Evolutionary conservation across 1,284 basidiomycete genomes (phyloP), one percentile per base, ranked within the genome.

Genomic region (Rhodotorula sp.): DNA sequence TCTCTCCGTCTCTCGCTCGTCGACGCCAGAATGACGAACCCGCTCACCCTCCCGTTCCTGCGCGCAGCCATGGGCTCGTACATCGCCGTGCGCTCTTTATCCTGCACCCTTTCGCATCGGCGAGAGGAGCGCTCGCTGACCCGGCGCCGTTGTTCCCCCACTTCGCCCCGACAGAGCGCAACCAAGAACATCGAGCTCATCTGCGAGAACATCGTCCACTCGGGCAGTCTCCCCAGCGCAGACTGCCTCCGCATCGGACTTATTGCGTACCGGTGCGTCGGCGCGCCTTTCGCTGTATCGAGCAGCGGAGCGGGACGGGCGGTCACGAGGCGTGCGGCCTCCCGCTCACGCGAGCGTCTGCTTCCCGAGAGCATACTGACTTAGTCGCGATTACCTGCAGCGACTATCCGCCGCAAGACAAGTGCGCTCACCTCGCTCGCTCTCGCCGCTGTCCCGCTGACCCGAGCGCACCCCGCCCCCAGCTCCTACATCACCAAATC

Each of bases 111-210:
- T 27, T 19, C 6, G 29, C 32, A 27, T 34, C 50, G 25, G 22
- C 21, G 29, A 22, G 10, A 1, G 41, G 32, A 29, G 22, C 34
- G 39, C 21, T 19, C 22, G 46, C 36, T 48, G 32, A 21, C 6
- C 19, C n/a, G n/a, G n/a, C n/a, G n/a, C n/a, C n/a, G n/a, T 29
- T 41, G 27, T 41, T 46, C n/a, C 19, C 54, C 15, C 54, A 25
- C 29, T 25, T 15, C 17, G 13, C 1, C 22, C 27, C 37, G 25
- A 22, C 74, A 74, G 70, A 70, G 64, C 64, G 94, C 95, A n/a
- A 96, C 95, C 13, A 92, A 91, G 84, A 98, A 99, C 83, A 97
- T 99, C 83, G 92, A 96, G 80, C 88, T 91, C 80, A 99, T 99
- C 80, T 97, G 94, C 82, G 91, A 91, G 69, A 90, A 93, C 83